phyloP scores from a whole-genome alignment of 2,329 filamentous ascomycete genomes.

The Diaporthe vaccinii region DNA sequence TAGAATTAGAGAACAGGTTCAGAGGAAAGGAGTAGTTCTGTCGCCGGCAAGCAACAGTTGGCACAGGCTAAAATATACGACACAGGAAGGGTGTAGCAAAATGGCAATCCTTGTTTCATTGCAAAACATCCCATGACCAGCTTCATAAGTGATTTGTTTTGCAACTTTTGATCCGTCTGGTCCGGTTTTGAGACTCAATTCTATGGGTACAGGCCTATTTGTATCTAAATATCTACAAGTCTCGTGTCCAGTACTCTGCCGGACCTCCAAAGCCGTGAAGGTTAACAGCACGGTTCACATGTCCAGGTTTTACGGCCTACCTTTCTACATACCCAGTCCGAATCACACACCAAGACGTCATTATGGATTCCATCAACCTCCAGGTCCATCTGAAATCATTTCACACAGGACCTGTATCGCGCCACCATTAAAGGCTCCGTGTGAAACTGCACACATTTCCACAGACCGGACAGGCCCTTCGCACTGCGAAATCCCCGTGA shows the following conservation, averaged over 20 bases:
- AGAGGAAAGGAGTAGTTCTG: not conserved
- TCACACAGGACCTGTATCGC: not conserved
- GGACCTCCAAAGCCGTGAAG: not conserved
- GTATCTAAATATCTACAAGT: not conserved
- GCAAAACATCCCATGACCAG: not conserved
- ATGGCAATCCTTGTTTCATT: not conserved
- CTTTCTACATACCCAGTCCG: not conserved
- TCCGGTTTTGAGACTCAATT: not conserved
- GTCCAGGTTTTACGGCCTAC: not conserved
- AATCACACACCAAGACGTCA: not conserved
- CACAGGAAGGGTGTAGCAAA: not conserved
- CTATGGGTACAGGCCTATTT: not conserved
- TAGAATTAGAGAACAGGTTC: not conserved
- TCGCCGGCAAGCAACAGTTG: not conserved
- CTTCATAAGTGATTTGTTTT: not conserved
- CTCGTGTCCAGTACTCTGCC: too few relatives aligned
- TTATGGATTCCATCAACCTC: rapidly evolving
- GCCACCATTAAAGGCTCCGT: too few relatives aligned
- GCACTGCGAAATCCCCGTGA: not conserved
- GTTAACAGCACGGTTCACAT: not conserved
- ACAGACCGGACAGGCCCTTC: not conserved
- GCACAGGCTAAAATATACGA: not conserved
- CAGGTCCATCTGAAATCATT: not conserved
- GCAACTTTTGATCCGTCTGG: rapidly evolving
- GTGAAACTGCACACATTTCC: not conserved